Percentiles rank a stretch among this genome's conserved stretches.
Evolutionary conservation across 495 filamentous ascomycete genomes (phyloP).

Genomic region (Hypoxylon lenormandii): DNA sequence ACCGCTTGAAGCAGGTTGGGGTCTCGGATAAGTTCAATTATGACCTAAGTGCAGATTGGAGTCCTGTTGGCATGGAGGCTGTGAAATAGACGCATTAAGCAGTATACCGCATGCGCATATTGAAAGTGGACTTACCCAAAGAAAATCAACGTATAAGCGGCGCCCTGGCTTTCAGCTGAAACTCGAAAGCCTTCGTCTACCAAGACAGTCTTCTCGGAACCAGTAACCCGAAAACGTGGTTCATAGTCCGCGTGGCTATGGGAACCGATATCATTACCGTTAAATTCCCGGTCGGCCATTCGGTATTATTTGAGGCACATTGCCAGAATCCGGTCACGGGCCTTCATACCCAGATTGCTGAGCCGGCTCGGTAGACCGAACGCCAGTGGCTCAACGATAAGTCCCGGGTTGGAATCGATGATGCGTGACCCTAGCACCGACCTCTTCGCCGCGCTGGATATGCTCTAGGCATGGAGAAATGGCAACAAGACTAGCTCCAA

Average conservation of each 20-base stretch:
- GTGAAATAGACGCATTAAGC: not conserved
- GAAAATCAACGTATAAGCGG: conserved; percentile 1
- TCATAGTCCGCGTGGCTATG: conserved; percentile 46
- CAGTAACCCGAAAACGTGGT: conserved; percentile 40
- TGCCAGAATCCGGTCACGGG: conserved; percentile 20
- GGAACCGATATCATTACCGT: conserved; percentile 19
- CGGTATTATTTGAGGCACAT: conserved; percentile 21
- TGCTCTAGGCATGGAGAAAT: not conserved
- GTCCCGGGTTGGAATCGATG: not conserved
- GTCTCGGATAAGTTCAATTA: conserved; percentile 52
- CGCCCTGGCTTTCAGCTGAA: conserved; percentile 18
- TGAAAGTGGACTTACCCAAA: conserved; percentile 19
- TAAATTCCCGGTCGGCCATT: conserved; percentile 1
- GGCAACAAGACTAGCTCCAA: not conserved
- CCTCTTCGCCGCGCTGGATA: not conserved
- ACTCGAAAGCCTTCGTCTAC: conserved; percentile 25
- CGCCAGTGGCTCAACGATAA: conserved; percentile 26
- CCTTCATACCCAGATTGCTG: conserved; percentile 66
- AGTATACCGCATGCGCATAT: not conserved
- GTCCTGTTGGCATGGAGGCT: conserved; percentile 54
- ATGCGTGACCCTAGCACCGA: not conserved
- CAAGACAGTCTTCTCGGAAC: conserved; percentile 19
- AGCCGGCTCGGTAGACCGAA: conserved; percentile 60
- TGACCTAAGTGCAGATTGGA: conserved; percentile 45
- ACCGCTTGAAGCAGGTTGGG: conserved; percentile 35